These are phyloP conservation scores for Macrophomina phaseolina DNA, from an alignment of 2,329 filamentous ascomycete genomes.

Conservation along the genomic window DNA sequence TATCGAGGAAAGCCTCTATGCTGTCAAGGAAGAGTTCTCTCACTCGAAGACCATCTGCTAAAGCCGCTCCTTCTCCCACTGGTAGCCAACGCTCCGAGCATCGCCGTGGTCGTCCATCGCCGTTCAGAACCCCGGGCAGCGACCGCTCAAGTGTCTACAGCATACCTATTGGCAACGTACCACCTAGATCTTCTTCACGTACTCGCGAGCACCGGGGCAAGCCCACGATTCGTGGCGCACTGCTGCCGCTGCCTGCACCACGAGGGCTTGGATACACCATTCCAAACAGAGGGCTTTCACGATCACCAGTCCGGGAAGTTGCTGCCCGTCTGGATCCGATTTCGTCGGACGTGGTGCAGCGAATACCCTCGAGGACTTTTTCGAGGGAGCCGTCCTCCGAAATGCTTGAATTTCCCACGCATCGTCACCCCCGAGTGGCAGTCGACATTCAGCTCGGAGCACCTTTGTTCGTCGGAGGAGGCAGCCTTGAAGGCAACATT, in stretches of 20 bases:
- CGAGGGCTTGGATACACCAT: constrained; percentile 44
- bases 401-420: constrained; percentile 55
- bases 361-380: constrained; percentile 56
- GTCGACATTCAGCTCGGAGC: constrained; percentile 57
- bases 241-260: constrained; percentile 35
- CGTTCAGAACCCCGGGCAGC: constrained; percentile 38
- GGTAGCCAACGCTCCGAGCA: constrained; percentile 36
- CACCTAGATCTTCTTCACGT: constrained; percentile 53
- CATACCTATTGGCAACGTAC: constrained; percentile 52
- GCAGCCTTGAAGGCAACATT: constrained; percentile 58
- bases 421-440: constrained; percentile 56
- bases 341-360: constrained; percentile 49
- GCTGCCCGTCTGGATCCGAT: constrained; percentile 49
- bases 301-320: constrained; percentile 56
- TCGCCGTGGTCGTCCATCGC: constrained; percentile 17
- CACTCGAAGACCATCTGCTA: constrained; percentile 34
- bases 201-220: constrained; percentile 34
- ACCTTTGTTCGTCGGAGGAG: constrained; percentile 61
- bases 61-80: constrained; percentile 40
- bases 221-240: constrained; percentile 31
- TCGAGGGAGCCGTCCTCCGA: constrained; percentile 55
- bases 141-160: constrained; percentile 53
- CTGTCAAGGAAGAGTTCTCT: constrained; percentile 27
- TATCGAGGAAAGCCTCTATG: constrained; percentile 43
- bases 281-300: constrained; percentile 52